Percentiles rank a stretch among this genome's conserved stretches.
Evolutionary conservation across 352 stramenopile genomes (phyloP).

Genomic region (Globisporangium megalacanthum): DNA sequence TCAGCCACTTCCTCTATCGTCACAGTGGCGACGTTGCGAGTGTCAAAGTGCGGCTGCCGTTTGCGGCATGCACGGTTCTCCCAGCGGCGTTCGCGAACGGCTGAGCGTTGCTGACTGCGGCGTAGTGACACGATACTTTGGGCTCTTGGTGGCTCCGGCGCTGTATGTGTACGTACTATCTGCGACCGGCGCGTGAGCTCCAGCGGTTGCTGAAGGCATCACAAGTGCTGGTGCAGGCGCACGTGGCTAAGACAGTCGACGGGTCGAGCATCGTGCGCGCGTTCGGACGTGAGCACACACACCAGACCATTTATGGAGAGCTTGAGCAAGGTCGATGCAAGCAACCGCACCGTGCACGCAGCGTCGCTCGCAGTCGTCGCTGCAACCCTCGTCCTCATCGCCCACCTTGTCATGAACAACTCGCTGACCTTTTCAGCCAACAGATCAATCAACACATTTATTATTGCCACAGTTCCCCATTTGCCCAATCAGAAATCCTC

Average conservation of each 20-base stretch:
- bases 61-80: slow-evolving; percentile 8
- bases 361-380: slow-evolving; percentile 9
- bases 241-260: slow-evolving; percentile 48
- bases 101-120: slow-evolving; percentile 6
- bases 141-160: slow-evolving; percentile 81
- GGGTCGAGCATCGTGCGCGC: slow-evolving; percentile 59
- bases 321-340: slow-evolving; percentile 52
- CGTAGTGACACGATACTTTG: slow-evolving; percentile 38
- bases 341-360: slow-evolving; percentile 50
- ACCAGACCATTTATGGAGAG: slow-evolving; percentile 54
- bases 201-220: slow-evolving; percentile 53
- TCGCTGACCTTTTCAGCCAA: too few relatives aligned
- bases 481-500: too few relatives aligned
- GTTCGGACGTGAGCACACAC: slow-evolving; percentile 53
- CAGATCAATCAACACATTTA: too few relatives aligned
- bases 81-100: slow-evolving; percentile 14
- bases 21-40: slow-evolving; percentile 32
- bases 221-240: slow-evolving; percentile 42
- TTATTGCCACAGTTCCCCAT: too few relatives aligned
- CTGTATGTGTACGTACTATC: slow-evolving; percentile 80
- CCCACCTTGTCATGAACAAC: too few relatives aligned
- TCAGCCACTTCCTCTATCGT: slow-evolving; percentile 33
- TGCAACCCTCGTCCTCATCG: too few relatives aligned
- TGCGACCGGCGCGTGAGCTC: slow-evolving; percentile 59
- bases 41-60: slow-evolving; percentile 20